Base-by-base conservation (phyloP, 805 yeast species). In the Suhomyces kilbournensis region DNA sequence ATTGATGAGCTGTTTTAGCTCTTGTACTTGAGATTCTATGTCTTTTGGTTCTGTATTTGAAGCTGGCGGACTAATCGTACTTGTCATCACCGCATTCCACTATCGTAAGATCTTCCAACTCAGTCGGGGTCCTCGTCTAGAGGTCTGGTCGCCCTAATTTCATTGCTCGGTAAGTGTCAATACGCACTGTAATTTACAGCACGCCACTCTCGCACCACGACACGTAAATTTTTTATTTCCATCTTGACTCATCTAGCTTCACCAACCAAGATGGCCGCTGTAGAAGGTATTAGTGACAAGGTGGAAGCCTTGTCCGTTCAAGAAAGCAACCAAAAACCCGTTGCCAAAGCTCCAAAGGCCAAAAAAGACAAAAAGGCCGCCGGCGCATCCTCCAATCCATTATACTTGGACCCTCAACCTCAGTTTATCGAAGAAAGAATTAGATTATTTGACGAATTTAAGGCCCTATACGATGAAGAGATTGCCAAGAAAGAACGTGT, bases 391-490 rank as follows among this genome's bases (percentile, higher is more conserved):
- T 46, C 53, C 40, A 65, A 69, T 68, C 59, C 75, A 58, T 68
- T 79, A 42, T 71, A 70, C 54, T 59, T 86, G 57, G 86, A 85
- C 53, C 96, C 96, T 26, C 85, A 84, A 68, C 96, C 97, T n/a
- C 84, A 73, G 57, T 94, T 87, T 67, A 80, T 94, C 62, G 90
- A 85, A 39, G 82, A 85, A 57, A 86, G 99, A 73, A 77, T 87
- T 66, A 73, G 80, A 63, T 68, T 92, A 56, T 94, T 92, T 66
- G 96, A 90, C 53, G 80, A 86, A 68, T 78, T 94, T 59, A 87
- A 88, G 76, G 83, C 82, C 51, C 82, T 85, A 73, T 83, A 87
- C 68, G 91, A 90, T 63, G 92, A 82, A 4, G 83, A 81, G 56
- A 73, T 86, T 48, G 88, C 91, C 19, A 70, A 81, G 22, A 79